Base-by-base conservation (phyloP, 805 yeast species). In the Ogataea allantospora region DNA sequence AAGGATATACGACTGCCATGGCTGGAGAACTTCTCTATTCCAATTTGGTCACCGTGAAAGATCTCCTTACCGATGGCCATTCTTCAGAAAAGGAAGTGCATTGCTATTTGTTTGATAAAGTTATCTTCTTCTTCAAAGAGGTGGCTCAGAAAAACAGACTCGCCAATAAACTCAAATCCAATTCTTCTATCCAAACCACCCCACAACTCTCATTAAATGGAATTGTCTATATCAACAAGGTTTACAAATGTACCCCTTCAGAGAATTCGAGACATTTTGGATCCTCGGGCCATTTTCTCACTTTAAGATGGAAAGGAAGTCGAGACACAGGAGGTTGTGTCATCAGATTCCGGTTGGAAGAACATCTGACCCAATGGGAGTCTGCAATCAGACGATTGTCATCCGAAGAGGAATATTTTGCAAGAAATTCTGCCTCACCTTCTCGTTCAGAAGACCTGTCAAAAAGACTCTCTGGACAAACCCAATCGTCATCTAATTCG, bases 261-360 rank as follows among this genome's bases (percentile, higher is more conserved):
- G 70, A 65, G n/a, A 36, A 43, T 3, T 51, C 64, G 2, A 44
- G 52, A 1, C 53, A 55, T 33, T 61, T 60, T 33, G 43, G 51
- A 3, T 20, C 61, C 62, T 30, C 62, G n/a, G 80, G 81, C 5
- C 78, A 80, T 54, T 73, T 76, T 10, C 64, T 83, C 48, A 75
- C 81, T 24, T 73, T 83, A 8, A 75, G 85, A 11, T 85, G 93
- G 93, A 77, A 80, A n/a, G 93, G 95, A 7, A 78, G 82, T 35
- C 80, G 78, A 52, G 97, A 89, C 48, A 80, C 85, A 19, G 96
- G 96, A 10, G 78, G 86, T 13, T 88, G 93, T 51, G 77, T 88
- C 12, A 71, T 93, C 56, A 74, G 86, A 40, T 88, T 88, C 62
- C 75, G 83, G 44, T 83, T 83, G 35, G 97, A 89, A 53, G 98